These are phyloP conservation scores for Hemisphaericaspora xylanilytica DNA, from an alignment of 1,139 yeast species.

Conservation along the genomic window DNA sequence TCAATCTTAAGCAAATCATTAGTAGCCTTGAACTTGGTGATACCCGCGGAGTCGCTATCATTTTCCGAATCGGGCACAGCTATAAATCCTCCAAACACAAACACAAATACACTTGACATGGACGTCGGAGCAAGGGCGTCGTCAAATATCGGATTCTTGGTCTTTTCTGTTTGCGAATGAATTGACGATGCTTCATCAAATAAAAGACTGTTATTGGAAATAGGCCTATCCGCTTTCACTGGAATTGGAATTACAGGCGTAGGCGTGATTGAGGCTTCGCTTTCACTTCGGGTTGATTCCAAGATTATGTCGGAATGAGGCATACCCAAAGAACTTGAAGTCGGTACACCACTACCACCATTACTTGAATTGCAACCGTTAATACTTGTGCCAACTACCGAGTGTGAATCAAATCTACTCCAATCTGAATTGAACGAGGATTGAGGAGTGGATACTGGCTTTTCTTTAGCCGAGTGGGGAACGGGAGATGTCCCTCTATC, in stretches of 20 bases:
- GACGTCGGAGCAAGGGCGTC: constrained; percentile 9
- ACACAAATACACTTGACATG: constrained; percentile 22
- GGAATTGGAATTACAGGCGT: background rate
- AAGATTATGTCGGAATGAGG: background rate
- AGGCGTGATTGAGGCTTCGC: background rate
- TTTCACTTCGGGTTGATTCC: background rate
- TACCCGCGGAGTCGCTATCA: constrained; percentile 21
- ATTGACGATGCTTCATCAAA: constrained; percentile 3
- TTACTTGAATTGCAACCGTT: background rate
- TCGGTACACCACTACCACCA: background rate
- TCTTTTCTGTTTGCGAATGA: background rate
- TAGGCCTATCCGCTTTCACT: background rate
- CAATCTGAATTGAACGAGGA: background rate
- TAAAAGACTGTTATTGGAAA: background rate
- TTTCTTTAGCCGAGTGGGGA: background rate
- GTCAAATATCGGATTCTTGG: constrained; percentile 9
- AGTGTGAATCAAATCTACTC: background rate
- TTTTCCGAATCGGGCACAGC: constrained; percentile 10
- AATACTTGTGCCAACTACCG: background rate
- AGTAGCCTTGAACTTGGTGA: constrained; percentile 28
- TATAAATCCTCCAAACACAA: constrained; percentile 43
- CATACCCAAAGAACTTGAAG: too few relatives aligned
- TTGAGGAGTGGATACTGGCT: background rate
- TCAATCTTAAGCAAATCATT: constrained; percentile 40
- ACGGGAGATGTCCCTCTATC: constrained; percentile 26